Conservation (phyloP, 129 eudicot genomes). For the Flaveria trinervia region DNA sequence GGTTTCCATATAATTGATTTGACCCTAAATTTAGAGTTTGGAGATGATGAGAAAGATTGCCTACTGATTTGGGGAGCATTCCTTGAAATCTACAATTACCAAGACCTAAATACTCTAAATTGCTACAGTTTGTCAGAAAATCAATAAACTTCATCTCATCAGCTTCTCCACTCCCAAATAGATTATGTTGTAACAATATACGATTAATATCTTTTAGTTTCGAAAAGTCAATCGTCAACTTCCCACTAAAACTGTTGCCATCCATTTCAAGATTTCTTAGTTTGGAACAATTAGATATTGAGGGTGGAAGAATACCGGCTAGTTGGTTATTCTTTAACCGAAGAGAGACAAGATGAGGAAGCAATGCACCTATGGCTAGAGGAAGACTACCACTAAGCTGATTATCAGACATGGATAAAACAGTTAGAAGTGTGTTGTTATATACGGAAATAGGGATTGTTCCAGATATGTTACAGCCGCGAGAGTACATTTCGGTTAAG, state of each 20-base stretch:
- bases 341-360: background rate
- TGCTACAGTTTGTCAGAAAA: constrained; percentile 7
- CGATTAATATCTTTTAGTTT: background rate
- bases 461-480: background rate
- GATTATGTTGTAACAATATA: background rate
- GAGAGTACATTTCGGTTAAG: background rate
- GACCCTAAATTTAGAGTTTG: background rate
- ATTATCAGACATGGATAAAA: background rate
- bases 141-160: constrained; percentile 20
- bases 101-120: background rate
- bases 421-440: background rate
- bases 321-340: constrained; percentile 10
- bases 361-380: background rate
- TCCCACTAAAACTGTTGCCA: constrained; percentile 3
- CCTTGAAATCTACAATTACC: background rate
- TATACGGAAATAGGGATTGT: constrained; percentile 1
- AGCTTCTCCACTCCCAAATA: constrained; percentile 7
- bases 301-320: constrained; percentile 6
- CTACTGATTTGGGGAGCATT: background rate
- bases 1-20: constrained; percentile 14
- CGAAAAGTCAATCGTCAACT: background rate
- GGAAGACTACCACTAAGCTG: constrained; percentile 24
- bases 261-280: background rate
- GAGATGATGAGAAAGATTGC: constrained; percentile 11
- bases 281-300: constrained; percentile 10